Base-by-base conservation (phyloP, 179 eudicot species). In the Spinacia oleracea region DNA sequence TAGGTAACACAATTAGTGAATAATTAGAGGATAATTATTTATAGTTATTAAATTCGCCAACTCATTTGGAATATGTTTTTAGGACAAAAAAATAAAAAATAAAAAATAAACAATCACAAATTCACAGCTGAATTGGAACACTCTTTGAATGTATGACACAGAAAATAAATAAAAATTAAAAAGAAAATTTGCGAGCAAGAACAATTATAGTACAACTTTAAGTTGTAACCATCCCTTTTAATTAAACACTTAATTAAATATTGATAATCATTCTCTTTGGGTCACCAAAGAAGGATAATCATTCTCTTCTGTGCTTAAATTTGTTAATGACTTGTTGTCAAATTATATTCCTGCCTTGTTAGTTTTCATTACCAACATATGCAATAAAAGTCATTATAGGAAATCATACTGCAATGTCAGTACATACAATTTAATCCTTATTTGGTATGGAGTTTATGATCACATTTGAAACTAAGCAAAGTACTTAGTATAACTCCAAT, bases 171-270 rank as follows among this genome's bases (percentile, higher is more conserved):
- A 62, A 1, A 25, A 29, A n/a, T n/a, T n/a, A n/a, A n/a, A n/a
- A n/a, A n/a, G n/a, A n/a, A n/a, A n/a, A n/a, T n/a, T n/a, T 62
- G 38, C 14, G 16, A 25, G 31, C 32, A 59, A 59, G 64, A 34
- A 67, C 71, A 67, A 67, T 38, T 8, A 40, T 67, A 10, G 71
- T 40, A 38, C 71, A 38, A n/a, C 27, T 67, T 38, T 67, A 35
- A 20, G 71, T 35, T 67, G 71, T 67, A 16, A 38, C 71, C 48
- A 38, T 67, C 23, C 20, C 43, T 35, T 35, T 35, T n/a, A 8
- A 20, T 35, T n/a, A 8, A 20, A 50, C 71, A 67, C 48, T 67
- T 8, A 38, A 38, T n/a, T 35, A 40, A 12, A 38, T 66, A 2
- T n/a, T n/a, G n/a, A n/a, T n/a, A 27, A 40, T 1, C 38, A 18